Conservation (phyloP, 83 land plant genomes). For the Thuja plicata region DNA sequence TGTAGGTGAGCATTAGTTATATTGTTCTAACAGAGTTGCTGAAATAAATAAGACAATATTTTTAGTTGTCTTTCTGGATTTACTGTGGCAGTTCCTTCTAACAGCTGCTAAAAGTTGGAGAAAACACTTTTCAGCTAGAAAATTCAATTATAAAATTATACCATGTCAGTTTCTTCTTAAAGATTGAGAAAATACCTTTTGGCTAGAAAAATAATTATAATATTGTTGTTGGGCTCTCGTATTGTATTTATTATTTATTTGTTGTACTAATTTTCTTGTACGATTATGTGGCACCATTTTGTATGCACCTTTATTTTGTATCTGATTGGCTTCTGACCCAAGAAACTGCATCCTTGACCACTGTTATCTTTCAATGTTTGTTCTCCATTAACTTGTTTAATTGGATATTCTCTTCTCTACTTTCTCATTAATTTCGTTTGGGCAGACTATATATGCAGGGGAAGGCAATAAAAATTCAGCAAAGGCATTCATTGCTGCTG, state of each 20-base stretch:
- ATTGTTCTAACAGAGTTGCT: neutral
- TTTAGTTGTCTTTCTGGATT: neutral
- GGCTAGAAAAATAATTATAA: neutral
- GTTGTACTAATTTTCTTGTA: neutral
- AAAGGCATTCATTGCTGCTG: slow-evolving; percentile 88
- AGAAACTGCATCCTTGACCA: neutral
- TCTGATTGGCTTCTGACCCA: neutral
- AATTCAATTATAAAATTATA: too few species aligned
- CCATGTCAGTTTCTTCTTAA: too few species aligned
- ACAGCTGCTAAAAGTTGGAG: neutral
- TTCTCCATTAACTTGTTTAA: neutral
- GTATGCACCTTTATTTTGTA: neutral
- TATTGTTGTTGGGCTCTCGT: neutral
- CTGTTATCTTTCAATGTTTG: neutral
- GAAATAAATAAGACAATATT: neutral
- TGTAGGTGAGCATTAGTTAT: neutral
- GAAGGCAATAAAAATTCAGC: slow-evolving; percentile 61
- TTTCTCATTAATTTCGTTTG: slow-evolving; percentile 14
- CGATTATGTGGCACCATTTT: neutral
- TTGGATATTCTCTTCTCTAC: neutral
- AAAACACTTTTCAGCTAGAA: neutral
- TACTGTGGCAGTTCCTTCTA: neutral
- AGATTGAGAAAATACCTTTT: too few species aligned
- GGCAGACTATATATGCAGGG: slow-evolving; percentile 69
- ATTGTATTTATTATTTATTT: too few species aligned